Evolutionary conservation across 306 rosid genomes (phyloP), one percentile per base, ranked within the genome.

Genomic region (Vigna reflexopilosa): DNA sequence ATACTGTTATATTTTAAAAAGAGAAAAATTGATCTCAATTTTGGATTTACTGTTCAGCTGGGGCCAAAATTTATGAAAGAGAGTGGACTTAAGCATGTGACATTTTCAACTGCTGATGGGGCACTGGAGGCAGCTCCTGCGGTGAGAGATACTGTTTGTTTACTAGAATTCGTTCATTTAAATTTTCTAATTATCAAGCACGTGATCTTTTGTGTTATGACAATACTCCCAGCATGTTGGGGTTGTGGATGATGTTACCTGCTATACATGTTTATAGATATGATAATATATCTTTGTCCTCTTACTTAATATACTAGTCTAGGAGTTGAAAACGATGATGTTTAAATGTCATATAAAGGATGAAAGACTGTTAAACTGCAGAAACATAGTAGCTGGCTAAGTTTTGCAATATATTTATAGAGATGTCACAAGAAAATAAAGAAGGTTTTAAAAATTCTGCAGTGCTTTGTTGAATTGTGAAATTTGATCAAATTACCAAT

Each of bases 61-160:
- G 99, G 99, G 66, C 97, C 96, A 67, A 95, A 93, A 71, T 95
- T 93, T 78, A 85, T 93, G 87, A 83, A 80, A 81, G 99, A 93
- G 55, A 91, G 86, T 74, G 98, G 96, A 59, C 75, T 93, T 69
- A 86, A 90, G 78, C 85, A 95, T n/a, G 96, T 93, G 70, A 73
- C 66, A 9, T 95, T 95, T 86, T 95, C 98, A 34, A 87, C 98
- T 20, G 97, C 98, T 22, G 98, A 95, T 55, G 99, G 99, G 68
- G 99, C 98, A 68, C 81, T 95, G 64, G 99, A 95, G 90, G 98
- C 98, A 75, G 96, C 99, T 73, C 98, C 99, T 52, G 97, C 97
- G 89, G 98, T 93, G 84, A 86, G 93, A 67, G 62, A 49, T 55
- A 45, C 54, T 70, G 50, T 70, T 67, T 80, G 44, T 45, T 57